A percentile compares a stretch with the other conserved stretches of the same genome.
These are phyloP conservation scores for Xylariaceae sp. DNA, from an alignment of 2,329 filamentous ascomycete species.

Conservation along the genomic window DNA sequence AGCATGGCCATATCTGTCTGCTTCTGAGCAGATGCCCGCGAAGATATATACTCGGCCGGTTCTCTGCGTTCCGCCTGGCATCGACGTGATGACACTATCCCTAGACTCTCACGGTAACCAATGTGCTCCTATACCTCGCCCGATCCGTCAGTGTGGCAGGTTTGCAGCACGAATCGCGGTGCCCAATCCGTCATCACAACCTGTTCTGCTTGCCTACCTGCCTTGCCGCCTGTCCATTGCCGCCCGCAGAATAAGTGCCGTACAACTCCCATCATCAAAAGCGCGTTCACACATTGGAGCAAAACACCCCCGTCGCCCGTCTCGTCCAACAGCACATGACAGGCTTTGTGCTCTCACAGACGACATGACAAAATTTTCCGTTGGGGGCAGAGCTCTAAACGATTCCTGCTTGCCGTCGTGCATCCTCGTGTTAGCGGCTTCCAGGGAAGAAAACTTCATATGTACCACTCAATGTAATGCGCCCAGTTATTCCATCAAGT, in stretches of 20 bases:
- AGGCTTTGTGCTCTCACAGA: not conserved
- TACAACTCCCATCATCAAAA: constrained; percentile 3
- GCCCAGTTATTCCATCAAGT: not conserved
- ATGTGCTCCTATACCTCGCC: constrained; percentile 5
- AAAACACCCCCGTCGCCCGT: not conserved
- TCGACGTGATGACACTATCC: not conserved
- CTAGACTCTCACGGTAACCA: not conserved
- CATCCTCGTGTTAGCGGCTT: not conserved
- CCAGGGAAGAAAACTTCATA: not conserved
- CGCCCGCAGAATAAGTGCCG: constrained; percentile 5
- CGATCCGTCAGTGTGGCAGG: not conserved
- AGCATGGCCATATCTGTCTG: too few species aligned
- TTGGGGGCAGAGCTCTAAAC: constrained; percentile 1
- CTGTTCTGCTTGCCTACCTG: not conserved
- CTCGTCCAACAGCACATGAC: constrained; percentile 2
- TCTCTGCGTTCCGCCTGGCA: not conserved
- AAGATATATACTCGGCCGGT: constrained; percentile 8
- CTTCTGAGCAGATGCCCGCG: not conserved
- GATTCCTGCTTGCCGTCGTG: not conserved
- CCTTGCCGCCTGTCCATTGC: not conserved
- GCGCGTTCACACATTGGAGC: constrained; percentile 2
- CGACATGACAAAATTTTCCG: not conserved
- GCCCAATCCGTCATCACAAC: not conserved
- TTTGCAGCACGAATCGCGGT: constrained; percentile 5
- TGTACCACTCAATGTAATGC: not conserved